Evolutionary conservation across 768 basidiomycete genomes (phyloP).

Genomic region (Hygrophorus pudorinus): DNA sequence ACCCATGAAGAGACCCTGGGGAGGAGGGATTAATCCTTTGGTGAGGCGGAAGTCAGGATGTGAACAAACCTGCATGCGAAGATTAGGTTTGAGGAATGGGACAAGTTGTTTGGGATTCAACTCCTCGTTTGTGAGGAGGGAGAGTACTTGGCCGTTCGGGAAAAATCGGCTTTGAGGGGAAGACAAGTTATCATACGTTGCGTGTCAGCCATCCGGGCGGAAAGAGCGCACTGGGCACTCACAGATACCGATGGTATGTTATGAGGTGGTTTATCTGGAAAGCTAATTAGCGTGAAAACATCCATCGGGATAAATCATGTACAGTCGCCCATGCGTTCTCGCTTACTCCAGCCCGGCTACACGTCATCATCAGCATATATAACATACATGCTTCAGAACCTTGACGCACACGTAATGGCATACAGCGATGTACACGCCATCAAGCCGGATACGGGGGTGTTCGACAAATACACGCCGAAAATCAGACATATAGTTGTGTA

Average conservation of each 20-base stretch:
- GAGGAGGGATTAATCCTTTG: not conserved
- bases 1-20: constrained; percentile 63
- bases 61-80: constrained; percentile 61
- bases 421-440: constrained; percentile 87
- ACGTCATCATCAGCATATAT: not conserved
- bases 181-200: not conserved
- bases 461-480: constrained; percentile 75
- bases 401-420: constrained; percentile 73
- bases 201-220: not conserved
- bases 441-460: constrained; percentile 74
- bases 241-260: constrained; percentile 91
- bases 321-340: constrained; percentile 88
- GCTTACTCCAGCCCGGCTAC: constrained; percentile 62
- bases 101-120: constrained; percentile 60
- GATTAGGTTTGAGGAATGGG: constrained; percentile 60
- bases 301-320: constrained; percentile 16
- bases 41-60: not conserved
- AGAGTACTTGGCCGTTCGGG: constrained; percentile 78
- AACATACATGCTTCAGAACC: too few species aligned
- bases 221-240: constrained; percentile 16
- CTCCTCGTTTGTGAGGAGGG: constrained; percentile 77
- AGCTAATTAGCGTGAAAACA: constrained; percentile 6
- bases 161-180: constrained; percentile 60
- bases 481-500: constrained; percentile 45
- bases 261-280: constrained; percentile 70